These are phyloP conservation scores for Candida pseudoviswanathii DNA, from an alignment of 1,139 yeast species.

Conservation along the genomic window DNA sequence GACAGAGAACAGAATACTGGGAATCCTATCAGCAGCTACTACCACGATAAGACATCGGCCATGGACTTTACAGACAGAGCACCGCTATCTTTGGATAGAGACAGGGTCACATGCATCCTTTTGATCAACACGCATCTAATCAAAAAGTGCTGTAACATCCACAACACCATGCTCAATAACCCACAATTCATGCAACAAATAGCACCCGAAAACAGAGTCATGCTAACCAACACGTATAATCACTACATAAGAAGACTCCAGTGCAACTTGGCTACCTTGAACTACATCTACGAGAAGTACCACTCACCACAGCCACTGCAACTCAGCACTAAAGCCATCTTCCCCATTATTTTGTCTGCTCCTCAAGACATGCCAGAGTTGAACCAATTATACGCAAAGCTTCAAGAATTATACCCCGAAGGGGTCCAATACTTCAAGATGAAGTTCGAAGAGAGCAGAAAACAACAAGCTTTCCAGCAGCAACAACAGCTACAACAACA, in stretches of 20 bases:
- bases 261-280: conserved; percentile 54
- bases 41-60: background rate
- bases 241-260: conserved; percentile 55
- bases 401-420: conserved; percentile 58
- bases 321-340: conserved; percentile 32
- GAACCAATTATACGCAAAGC: conserved; percentile 44
- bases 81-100: conserved; percentile 33
- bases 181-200: conserved; percentile 38
- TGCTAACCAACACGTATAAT: conserved; percentile 49
- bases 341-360: conserved; percentile 55
- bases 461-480: conserved; percentile 18
- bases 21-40: background rate
- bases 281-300: conserved; percentile 54
- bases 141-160: conserved; percentile 47
- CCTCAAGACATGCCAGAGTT: conserved; percentile 61
- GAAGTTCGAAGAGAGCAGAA: conserved; percentile 48
- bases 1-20: conserved; percentile 1
- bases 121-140: conserved; percentile 55
- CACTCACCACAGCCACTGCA: conserved; percentile 29
- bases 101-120: conserved; percentile 52
- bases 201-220: conserved; percentile 38
- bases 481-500: conserved; percentile 13
- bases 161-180: conserved; percentile 38
- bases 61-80: conserved; percentile 17
- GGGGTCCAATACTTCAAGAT: conserved; percentile 52